Percentiles rank a stretch among this genome's conserved stretches.
Conservation (phyloP, 176 grass and related monocot species). For the Eragrostis curvula region DNA sequence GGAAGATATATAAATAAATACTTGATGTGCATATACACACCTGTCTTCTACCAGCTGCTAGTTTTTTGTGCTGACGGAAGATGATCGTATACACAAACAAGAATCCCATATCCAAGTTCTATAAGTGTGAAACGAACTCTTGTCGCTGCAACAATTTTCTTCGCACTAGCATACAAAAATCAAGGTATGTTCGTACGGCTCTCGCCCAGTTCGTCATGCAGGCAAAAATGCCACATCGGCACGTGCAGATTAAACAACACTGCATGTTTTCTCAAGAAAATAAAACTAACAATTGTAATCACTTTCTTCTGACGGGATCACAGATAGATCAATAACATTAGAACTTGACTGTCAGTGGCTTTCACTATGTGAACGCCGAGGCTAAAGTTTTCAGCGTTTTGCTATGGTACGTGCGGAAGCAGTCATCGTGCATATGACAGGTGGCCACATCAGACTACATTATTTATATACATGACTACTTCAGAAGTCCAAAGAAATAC, state of each 20-base stretch:
- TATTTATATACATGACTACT: too few relatives aligned
- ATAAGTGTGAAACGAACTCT: constrained; percentile 18
- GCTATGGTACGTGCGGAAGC: not conserved
- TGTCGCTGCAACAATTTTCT: not conserved
- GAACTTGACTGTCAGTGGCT: constrained; percentile 7
- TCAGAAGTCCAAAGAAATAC: too few relatives aligned
- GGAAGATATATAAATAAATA: not conserved
- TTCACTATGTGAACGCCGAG: constrained; percentile 34
- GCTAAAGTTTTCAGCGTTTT: not conserved
- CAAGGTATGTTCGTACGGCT: not conserved
- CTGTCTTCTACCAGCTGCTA: too few relatives aligned
- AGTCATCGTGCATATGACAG: not conserved
- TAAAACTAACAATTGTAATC: not conserved
- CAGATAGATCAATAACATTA: not conserved
- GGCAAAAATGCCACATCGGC: not conserved
- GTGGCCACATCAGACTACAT: not conserved
- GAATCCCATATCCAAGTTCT: not conserved
- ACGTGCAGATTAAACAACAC: not conserved
- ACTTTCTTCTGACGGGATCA: not conserved
- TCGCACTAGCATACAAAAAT: not conserved
- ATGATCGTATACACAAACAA: not conserved
- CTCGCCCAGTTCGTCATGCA: not conserved
- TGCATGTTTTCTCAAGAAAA: not conserved
- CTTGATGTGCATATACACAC: too few relatives aligned
- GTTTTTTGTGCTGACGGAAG: not conserved